These are phyloP conservation scores for Penicillium tannophilum DNA, from an alignment of 495 filamentous ascomycete genomes.

Conservation along the genomic window DNA sequence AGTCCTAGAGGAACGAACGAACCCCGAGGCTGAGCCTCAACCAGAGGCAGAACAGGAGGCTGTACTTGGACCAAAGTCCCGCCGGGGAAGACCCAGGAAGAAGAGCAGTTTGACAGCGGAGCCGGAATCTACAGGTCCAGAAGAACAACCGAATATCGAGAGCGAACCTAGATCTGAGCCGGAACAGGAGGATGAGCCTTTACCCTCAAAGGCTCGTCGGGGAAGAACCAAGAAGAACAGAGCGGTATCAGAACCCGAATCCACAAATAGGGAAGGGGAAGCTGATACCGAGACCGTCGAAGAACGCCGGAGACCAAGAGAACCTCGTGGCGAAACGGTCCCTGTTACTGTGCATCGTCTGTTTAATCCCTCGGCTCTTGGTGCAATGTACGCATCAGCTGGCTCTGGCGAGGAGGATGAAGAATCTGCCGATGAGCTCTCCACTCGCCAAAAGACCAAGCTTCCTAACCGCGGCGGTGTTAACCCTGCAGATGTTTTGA, in stretches of 20 bases:
- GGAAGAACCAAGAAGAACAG: not conserved
- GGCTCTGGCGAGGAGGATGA: conserved; percentile 35
- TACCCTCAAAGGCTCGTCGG: not conserved
- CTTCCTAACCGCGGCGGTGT: conserved; percentile 62
- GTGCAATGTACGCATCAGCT: conserved; percentile 17
- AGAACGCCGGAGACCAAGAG: conserved; percentile 29
- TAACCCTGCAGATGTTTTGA: conserved; percentile 68
- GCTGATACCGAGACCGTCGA: conserved; percentile 15
- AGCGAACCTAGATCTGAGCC: not conserved
- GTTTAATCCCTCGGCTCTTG: conserved; percentile 37
- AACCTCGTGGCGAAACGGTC: conserved; percentile 44
- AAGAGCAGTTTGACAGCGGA: not conserved
- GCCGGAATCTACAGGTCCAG: not conserved
- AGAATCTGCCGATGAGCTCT: conserved; percentile 39
- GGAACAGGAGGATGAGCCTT: not conserved
- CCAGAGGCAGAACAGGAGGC: conserved; percentile 12
- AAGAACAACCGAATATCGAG: not conserved
- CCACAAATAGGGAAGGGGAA: conserved; percentile 23
- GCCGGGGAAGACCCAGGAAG: not conserved
- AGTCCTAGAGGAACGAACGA: conserved; percentile 25
- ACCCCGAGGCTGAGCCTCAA: conserved; percentile 12
- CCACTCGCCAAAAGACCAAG: conserved; percentile 33
- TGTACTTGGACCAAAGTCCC: conserved; percentile 1
- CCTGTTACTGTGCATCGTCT: conserved; percentile 50
- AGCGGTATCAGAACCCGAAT: not conserved